A percentile compares a stretch with the other conserved stretches of the same genome.
These are phyloP conservation scores for Escallonia herrerae DNA, from an alignment of 129 eudicot genomes.

Conservation along the genomic window DNA sequence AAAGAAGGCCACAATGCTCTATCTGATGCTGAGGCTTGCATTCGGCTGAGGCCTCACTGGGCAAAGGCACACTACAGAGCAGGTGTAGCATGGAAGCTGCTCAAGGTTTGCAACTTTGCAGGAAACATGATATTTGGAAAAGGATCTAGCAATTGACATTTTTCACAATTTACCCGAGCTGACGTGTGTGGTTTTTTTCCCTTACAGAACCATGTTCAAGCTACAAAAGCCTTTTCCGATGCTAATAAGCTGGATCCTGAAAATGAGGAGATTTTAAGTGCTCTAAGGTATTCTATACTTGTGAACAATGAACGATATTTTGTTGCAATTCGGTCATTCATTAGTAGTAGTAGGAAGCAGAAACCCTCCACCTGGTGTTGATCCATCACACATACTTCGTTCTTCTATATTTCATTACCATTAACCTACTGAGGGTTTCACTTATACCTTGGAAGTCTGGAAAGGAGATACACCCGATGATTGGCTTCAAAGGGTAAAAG, in stretches of 20 bases:
- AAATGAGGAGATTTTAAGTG: constrained; percentile 16
- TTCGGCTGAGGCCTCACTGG: constrained; percentile 20
- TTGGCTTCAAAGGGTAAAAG: too few species aligned
- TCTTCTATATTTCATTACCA: too few species aligned
- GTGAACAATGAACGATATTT: too few species aligned
- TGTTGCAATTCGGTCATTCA: too few species aligned
- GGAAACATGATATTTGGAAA: neutral
- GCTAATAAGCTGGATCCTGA: constrained; percentile 20
- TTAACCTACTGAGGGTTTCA: too few species aligned
- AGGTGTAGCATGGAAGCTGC: constrained; percentile 24
- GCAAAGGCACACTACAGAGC: constrained; percentile 28
- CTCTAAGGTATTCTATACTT: constrained; percentile 6
- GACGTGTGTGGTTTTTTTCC: neutral
- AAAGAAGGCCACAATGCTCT: constrained; percentile 21
- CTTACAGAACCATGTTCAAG: constrained; percentile 1
- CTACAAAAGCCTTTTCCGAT: constrained; percentile 5
- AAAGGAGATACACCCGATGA: too few species aligned
- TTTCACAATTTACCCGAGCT: neutral
- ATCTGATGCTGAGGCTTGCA: constrained; percentile 24
- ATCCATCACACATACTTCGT: too few species aligned
- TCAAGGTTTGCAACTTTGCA: constrained; percentile 8
- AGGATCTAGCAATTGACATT: neutral
- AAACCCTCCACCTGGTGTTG: too few species aligned
- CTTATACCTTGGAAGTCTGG: too few species aligned
- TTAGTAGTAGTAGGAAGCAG: too few species aligned